Base-by-base conservation (phyloP, 75 land plant species). In the Selaginella moellendorffii region DNA sequence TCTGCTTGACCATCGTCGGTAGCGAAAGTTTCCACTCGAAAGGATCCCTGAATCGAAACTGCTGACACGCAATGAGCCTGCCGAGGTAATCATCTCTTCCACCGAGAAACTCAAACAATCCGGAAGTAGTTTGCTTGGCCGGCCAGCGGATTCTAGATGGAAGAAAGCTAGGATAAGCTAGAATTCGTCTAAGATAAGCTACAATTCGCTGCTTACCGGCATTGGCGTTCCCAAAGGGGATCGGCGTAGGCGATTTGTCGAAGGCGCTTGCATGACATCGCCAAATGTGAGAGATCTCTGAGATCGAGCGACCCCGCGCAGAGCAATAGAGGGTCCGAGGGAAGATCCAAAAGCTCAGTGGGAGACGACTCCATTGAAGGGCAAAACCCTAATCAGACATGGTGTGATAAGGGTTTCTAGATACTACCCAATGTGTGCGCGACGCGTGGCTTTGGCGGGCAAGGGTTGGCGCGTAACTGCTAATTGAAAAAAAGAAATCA, bases 41-140 rank as follows among this genome's bases (percentile, higher is more conserved):
- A 1, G 86, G 78, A 62, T 83, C 83, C 8, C 30, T 51, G 53
- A 71, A 83, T 31, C 82, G 76, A 29, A 83, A 68, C 63, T 83
- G 86, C 0, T 66, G 80, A 24, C 69, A 24, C 52, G 80, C 76
- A 28, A 65, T 72, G 22, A 54, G 73, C 26, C 82, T 72, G 1
- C 61, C 68, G 53, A 83, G 42, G 65, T 80, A 83, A 5, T 70
- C 76, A 9, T 77, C 80, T 68, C 86, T 77, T 0, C 63, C 68
- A 2, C 67, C 73, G 56, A 36, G 24, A 26, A 52, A 71, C 28
- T 71, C 69, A 36, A 71, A 71, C 24, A 61, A 52, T 2, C 70
- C 53, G 53, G 30, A 61, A 29, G 29, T 22, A 26, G 53, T 52
- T 53, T 71, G 61, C 63, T 71, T 65, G 29, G 74, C 61, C 23